Base-by-base conservation (phyloP, 1,284 basidiomycete species). In the Fomitopsis schrenkii region DNA sequence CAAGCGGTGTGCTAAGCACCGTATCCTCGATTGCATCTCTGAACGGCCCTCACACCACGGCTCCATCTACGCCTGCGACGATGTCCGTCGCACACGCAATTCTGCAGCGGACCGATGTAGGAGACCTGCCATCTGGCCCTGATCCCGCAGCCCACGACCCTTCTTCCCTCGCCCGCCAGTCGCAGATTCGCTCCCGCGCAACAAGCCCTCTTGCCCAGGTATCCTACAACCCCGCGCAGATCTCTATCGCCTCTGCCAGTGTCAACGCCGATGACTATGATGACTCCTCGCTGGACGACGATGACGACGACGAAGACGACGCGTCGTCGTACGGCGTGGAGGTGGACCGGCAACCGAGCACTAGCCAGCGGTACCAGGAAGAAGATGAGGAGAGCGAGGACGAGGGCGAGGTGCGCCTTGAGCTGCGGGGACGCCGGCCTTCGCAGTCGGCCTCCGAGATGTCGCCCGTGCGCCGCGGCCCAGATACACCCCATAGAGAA, bases 141-240 rank as follows among this genome's bases (percentile, higher is more conserved):
- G 71, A 74, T 50, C 57, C 68, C 8, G 58, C 71, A 41, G 53
- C 66, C 41, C 68, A 70, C 9, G 73, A 75, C 55, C 65, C 68
- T 14, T 59, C 60, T 42, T 35, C 42, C 33, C 56, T 58, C 2
- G 38, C 58, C n/a, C 65, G 67, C 14, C 65, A 53, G 44, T 54
- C 52, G 33, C 65, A 64, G 40, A 62, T 64, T 30, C 70, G 76
- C 36, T 67, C 73, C 9, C 68, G 75, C 40, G 72, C 74, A 22
- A 73, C 76, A 36, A 80, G 77, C 57, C 80, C 79, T 46, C 75
- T 81, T 14, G 74, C 76, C 53, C 73, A 72, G 40, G 68, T 76
- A 26, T 63, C 75, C 10, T 79, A 73, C 65, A 64, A 66, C 50
- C 59, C 45, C 17, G 60, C 56, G 8, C 62, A 62, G 57, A 53